A percentile compares a stretch with the other conserved stretches of the same genome.
phyloP scores from a whole-genome alignment of 495 filamentous ascomycete genomes.

The Penicillium coprophilum region DNA sequence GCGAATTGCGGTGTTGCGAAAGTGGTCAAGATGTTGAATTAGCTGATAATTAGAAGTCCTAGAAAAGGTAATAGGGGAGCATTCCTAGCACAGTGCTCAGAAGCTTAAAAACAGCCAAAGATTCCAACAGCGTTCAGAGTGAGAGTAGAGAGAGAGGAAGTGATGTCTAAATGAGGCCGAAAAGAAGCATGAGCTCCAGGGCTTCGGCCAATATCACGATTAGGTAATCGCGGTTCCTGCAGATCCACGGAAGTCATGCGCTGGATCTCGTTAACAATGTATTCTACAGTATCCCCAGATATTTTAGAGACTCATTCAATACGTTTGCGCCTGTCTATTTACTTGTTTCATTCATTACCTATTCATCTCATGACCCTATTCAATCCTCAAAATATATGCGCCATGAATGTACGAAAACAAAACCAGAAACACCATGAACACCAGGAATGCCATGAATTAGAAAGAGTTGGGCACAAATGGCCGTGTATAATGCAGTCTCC shows the following conservation, averaged over 20 bases:
- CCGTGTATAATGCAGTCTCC: slow-evolving; percentile 22
- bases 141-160: not conserved
- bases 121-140: not conserved
- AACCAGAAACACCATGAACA: slow-evolving; percentile 25
- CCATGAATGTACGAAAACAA: slow-evolving; percentile 13
- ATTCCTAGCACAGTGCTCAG: slow-evolving; percentile 5
- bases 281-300: not conserved
- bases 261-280: too few species aligned
- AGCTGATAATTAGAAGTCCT: slow-evolving; percentile 5
- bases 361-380: not conserved
- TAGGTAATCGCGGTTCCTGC: slow-evolving; percentile 9
- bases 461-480: not conserved
- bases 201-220: slow-evolving; percentile 12
- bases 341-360: slow-evolving; percentile 5
- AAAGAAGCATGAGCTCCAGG: slow-evolving; percentile 26
- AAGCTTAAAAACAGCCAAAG: not conserved
- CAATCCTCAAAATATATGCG: slow-evolving; percentile 8
- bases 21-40: slow-evolving; percentile 9
- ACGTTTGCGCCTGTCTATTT: not conserved
- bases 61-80: not conserved
- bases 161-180: slow-evolving; percentile 20
- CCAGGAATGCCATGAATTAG: slow-evolving; percentile 23
- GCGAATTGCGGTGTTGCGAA: slow-evolving; percentile 5
- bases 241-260: too few species aligned
- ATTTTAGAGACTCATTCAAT: not conserved